Evolutionary conservation across 176 grass and related monocot genomes (phyloP), one percentile per base, ranked within the genome.

Genomic region (Cocos nucifera): DNA sequence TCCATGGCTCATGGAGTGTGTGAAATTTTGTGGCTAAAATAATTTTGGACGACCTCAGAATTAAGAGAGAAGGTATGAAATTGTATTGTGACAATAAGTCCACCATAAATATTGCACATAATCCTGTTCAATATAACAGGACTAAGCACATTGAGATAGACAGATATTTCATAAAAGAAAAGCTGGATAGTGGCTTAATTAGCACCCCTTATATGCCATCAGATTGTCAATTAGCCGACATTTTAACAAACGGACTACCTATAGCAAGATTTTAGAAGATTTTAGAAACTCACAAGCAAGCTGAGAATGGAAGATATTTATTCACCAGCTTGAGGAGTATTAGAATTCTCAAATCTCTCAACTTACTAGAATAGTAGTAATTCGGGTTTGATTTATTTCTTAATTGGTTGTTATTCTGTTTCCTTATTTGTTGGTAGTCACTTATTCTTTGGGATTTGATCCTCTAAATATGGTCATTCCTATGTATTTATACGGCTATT

Each of bases 21-120:
- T 68, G 73, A 76, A 39, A 3, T 35, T 3, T 50, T 76, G 8
- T 68, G 44, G 64, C 21, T 54, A 76, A 32, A 10, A 68, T 20
- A 61, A 2, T 61, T 1, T 2, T 76, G 8, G 15, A 39, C 17
- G 39, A 76, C n/a, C 23, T 74, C 2, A 17, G 23, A 12, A 8
- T 65, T 20, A 3, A 4, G 0, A 7, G 2, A 3, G 50, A 21
- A 21, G 21, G 21, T 30, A 68, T 68, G 50, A 20, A 56, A 12
- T 51, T 68, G 0, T 18, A 55, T 52, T 68, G 49, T 53, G 63
- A 56, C 14, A 68, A 68, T 15, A 54, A 56, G n/a, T 23, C 26
- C 6, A 50, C 65, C 0, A 68, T 56, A 5, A 56, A 30, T 29
- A 68, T 56, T 32, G 22, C 25, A 32, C 16, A 35, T 6, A 22